Percentiles rank a stretch among this genome's conserved stretches.
Evolutionary conservation across 2,329 filamentous ascomycete species (phyloP).

Genomic region (Pestalotiopsis sp.): DNA sequence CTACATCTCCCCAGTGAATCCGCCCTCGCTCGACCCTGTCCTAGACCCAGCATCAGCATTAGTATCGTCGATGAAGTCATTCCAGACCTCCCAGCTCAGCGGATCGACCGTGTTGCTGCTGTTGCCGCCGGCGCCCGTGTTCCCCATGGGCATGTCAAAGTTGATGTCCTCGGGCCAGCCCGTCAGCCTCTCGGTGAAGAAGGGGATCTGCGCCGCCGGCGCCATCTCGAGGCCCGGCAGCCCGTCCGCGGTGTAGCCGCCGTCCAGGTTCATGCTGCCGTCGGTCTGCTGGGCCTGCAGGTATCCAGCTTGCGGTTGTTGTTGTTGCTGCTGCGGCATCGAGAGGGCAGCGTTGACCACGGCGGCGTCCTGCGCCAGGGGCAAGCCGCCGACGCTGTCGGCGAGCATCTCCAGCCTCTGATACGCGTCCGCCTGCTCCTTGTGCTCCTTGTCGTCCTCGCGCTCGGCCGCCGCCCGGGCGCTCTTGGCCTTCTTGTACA

Average conservation of each 20-base stretch:
- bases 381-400: not conserved
- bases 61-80: constrained; percentile 46
- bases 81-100: constrained; percentile 44
- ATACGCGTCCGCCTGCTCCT: not conserved
- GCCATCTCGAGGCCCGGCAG: not conserved
- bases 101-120: constrained; percentile 16
- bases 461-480: constrained; percentile 35
- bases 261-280: not conserved
- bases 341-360: not conserved
- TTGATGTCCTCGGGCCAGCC: constrained; percentile 20
- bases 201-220: not conserved
- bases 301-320: not conserved
- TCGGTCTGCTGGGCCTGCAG: not conserved
- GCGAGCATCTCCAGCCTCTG: constrained; percentile 8
- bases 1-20: not conserved
- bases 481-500: constrained; percentile 51
- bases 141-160: constrained; percentile 26
- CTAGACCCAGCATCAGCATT: constrained; percentile 31
- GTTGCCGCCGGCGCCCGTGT: constrained; percentile 1
- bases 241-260: not conserved
- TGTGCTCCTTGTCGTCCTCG: constrained; percentile 1
- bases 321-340: not conserved
- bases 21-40: constrained; percentile 27
- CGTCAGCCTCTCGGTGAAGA: not conserved
- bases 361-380: not conserved